These are phyloP conservation scores for Sporopachydermia lactativora DNA, from an alignment of 805 yeast genomes.

Conservation along the genomic window DNA sequence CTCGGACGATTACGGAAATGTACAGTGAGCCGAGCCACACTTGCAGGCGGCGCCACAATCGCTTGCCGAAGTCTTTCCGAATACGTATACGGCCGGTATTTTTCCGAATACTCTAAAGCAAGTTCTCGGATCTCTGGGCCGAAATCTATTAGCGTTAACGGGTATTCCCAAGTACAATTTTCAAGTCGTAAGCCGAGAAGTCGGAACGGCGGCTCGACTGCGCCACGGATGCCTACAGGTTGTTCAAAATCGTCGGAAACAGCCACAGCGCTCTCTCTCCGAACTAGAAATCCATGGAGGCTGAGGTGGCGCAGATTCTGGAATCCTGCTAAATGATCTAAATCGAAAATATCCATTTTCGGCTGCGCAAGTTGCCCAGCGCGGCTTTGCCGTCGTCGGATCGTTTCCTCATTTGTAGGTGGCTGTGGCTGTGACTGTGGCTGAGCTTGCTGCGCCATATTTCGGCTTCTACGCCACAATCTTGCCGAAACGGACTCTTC, in stretches of 20 bases:
- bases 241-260: slow-evolving; percentile 2
- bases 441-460: slow-evolving; percentile 2
- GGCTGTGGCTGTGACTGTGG: slow-evolving; percentile 4
- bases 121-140: slow-evolving; percentile 8
- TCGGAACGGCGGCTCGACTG: background rate
- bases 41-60: slow-evolving; percentile 1
- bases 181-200: slow-evolving; percentile 3
- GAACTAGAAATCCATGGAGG: slow-evolving; percentile 8
- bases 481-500: slow-evolving; percentile 3
- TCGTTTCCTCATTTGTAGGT: background rate
- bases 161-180: slow-evolving; percentile 11
- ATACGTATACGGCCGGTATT: background rate
- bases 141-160: slow-evolving; percentile 8
- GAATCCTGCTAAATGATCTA: slow-evolving; percentile 8
- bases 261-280: slow-evolving; percentile 7
- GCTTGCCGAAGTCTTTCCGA: background rate
- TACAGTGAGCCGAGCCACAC: slow-evolving; percentile 1
- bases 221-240: background rate
- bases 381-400: background rate
- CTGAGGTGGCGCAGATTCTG: slow-evolving; percentile 2
- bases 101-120: slow-evolving; percentile 7
- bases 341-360: slow-evolving; percentile 5
- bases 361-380: background rate
- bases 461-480: slow-evolving; percentile 3
- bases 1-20: background rate